Conservation (phyloP, 805 yeast genomes). For the Ogataea pini region DNA sequence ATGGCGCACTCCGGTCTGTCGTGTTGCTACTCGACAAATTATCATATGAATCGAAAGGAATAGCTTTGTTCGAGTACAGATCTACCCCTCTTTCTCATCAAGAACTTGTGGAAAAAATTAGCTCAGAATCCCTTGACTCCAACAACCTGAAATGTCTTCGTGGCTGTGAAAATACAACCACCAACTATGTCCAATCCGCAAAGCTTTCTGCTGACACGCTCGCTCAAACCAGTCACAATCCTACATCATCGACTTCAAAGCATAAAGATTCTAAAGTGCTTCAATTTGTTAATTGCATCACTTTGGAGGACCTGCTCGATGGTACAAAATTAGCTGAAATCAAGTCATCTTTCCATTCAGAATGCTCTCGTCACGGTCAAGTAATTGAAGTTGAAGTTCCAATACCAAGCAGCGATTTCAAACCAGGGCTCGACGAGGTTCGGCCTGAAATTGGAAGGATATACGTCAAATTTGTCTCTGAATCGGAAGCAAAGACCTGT, state of each 20-base stretch:
- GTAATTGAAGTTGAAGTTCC: slow-evolving; percentile 62
- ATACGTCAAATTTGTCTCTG: slow-evolving; percentile 60
- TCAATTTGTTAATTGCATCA: slow-evolving; percentile 64
- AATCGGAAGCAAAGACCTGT: slow-evolving; percentile 56
- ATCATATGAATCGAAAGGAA: slow-evolving; percentile 53
- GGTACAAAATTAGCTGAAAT: slow-evolving; percentile 50
- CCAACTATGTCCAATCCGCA: slow-evolving; percentile 24
- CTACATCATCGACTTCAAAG: slow-evolving; percentile 16
- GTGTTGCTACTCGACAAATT: slow-evolving; percentile 48
- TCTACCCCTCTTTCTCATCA: slow-evolving; percentile 20
- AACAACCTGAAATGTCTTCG: slow-evolving; percentile 36
- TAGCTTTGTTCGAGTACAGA: slow-evolving; percentile 54
- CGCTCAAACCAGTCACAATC: slow-evolving; percentile 14
- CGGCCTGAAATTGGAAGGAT: slow-evolving; percentile 70
- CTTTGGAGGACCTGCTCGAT: slow-evolving; percentile 62
- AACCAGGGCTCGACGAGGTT: slow-evolving; percentile 39
- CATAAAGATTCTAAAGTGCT: slow-evolving; percentile 47
- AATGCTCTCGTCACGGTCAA: slow-evolving; percentile 52
- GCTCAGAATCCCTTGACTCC: slow-evolving; percentile 39
- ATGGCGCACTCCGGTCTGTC: slow-evolving; percentile 43
- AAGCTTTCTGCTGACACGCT: slow-evolving; percentile 25
- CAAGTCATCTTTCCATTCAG: slow-evolving; percentile 50
- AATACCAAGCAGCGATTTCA: slow-evolving; percentile 46
- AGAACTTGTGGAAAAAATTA: slow-evolving; percentile 36
- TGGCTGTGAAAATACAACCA: slow-evolving; percentile 39